phyloP scores from a whole-genome alignment of 768 basidiomycete genomes.

The Lyophyllum semitale region DNA sequence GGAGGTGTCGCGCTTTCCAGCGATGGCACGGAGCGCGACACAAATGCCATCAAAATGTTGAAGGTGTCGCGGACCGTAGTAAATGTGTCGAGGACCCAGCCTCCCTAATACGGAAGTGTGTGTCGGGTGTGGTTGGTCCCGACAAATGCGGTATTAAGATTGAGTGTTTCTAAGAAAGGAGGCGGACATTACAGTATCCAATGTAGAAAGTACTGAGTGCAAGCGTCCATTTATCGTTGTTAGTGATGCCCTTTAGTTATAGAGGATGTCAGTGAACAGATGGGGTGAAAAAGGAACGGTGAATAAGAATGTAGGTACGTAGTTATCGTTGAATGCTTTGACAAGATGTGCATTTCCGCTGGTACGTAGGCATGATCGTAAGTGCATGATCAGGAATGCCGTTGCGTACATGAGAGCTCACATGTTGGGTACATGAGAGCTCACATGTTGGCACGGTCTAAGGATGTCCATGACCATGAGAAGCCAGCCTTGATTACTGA shows the following conservation, averaged over 20 bases:
- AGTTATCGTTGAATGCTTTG: slow-evolving; percentile 52
- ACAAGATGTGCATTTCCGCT: slow-evolving; percentile 62
- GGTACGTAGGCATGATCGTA: too few relatives aligned
- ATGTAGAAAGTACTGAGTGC: slow-evolving; percentile 61
- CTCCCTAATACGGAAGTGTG: too few relatives aligned
- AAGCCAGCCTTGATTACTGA: not conserved
- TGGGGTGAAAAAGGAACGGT: not conserved
- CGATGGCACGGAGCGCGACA: too few relatives aligned
- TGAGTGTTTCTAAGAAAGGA: not conserved
- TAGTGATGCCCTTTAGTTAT: slow-evolving; percentile 42
- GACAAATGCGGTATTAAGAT: too few relatives aligned
- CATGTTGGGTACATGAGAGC: slow-evolving; percentile 1
- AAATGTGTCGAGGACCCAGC: too few relatives aligned
- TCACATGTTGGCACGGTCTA: slow-evolving; percentile 63
- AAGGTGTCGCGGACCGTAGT: too few relatives aligned
- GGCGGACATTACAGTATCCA: slow-evolving; percentile 48
- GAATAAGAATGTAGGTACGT: slow-evolving; percentile 38
- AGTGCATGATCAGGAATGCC: too few relatives aligned
- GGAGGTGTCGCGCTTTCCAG: too few relatives aligned
- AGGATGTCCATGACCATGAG: not conserved
- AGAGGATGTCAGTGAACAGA: not conserved
- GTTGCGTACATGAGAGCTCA: too few relatives aligned
- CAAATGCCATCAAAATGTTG: too few relatives aligned
- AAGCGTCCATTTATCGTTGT: slow-evolving; percentile 58
- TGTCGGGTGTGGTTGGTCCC: too few relatives aligned